These are phyloP conservation scores for Camillea tinctor DNA, from an alignment of 2,329 filamentous ascomycete genomes.

Conservation along the genomic window DNA sequence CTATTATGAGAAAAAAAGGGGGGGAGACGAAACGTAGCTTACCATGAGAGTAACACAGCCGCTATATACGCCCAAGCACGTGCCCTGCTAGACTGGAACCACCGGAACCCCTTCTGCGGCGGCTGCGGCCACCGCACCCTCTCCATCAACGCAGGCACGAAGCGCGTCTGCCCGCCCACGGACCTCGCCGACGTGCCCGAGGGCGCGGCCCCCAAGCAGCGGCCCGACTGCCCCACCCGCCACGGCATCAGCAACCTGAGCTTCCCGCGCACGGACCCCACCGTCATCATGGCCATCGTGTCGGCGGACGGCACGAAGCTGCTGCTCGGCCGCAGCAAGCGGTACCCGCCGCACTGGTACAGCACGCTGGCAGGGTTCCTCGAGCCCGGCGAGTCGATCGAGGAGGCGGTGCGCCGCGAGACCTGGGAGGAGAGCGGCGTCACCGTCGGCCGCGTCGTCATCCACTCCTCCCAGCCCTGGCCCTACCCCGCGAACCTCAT, in stretches of 20 bases:
- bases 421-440: slow-evolving; percentile 87
- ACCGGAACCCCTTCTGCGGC: slow-evolving; percentile 86
- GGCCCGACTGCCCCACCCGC: slow-evolving; percentile 75
- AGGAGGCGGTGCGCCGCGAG: slow-evolving; percentile 80
- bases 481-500: slow-evolving; percentile 82
- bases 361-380: slow-evolving; percentile 85
- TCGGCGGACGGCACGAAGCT: slow-evolving; percentile 74
- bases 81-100: slow-evolving; percentile 91
- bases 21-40: no score
- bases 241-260: slow-evolving; percentile 84
- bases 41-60: slow-evolving; percentile 49
- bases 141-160: slow-evolving; percentile 75
- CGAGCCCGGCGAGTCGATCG: slow-evolving; percentile 80
- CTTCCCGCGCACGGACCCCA: slow-evolving; percentile 91
- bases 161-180: slow-evolving; percentile 72
- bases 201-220: slow-evolving; percentile 45
- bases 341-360: slow-evolving; percentile 84
- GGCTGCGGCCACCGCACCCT: slow-evolving; percentile 83
- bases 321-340: slow-evolving; percentile 80
- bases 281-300: slow-evolving; percentile 91
- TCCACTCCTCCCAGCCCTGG: slow-evolving; percentile 86
- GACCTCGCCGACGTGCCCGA: slow-evolving; percentile 52
- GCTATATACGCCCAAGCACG: slow-evolving; percentile 89
- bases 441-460: slow-evolving; percentile 70
- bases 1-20: neutral